Evolutionary conservation across 768 basidiomycete species (phyloP).

Genomic region (Lactarius vividus): DNA sequence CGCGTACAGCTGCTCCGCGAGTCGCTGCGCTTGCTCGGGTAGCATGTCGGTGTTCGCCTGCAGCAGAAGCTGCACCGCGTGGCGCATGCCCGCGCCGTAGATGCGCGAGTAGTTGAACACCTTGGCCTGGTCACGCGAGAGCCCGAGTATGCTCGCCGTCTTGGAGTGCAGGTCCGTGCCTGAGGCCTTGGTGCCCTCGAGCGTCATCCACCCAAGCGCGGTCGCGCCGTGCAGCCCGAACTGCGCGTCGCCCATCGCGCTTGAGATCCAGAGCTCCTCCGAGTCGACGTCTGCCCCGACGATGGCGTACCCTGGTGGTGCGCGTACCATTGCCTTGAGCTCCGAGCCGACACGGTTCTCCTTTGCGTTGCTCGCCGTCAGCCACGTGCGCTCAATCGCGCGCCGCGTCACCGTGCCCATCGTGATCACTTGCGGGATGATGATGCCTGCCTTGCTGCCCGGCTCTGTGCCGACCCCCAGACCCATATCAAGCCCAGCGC

Average conservation of each 20-base stretch:
- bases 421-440: slow-evolving; percentile 92
- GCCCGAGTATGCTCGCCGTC: slow-evolving; percentile 89
- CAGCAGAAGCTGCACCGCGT: slow-evolving; percentile 82
- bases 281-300: slow-evolving; percentile 99
- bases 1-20: slow-evolving; percentile 83
- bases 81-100: slow-evolving; percentile 96
- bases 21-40: slow-evolving; percentile 70
- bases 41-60: slow-evolving; percentile 82
- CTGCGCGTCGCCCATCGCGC: slow-evolving; percentile 97
- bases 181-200: slow-evolving; percentile 92
- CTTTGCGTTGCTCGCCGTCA: slow-evolving; percentile 98
- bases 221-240: slow-evolving; percentile 96
- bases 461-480: slow-evolving; percentile 35
- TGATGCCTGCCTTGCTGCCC: slow-evolving; percentile 75
- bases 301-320: slow-evolving; percentile 88
- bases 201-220: slow-evolving; percentile 98
- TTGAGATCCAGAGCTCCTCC: slow-evolving; percentile 98
- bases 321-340: slow-evolving; percentile 95
- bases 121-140: slow-evolving; percentile 92
- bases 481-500: slow-evolving; percentile 50
- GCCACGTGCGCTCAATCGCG: slow-evolving; percentile 97
- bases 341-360: slow-evolving; percentile 97
- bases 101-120: slow-evolving; percentile 99
- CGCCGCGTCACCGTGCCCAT: slow-evolving; percentile 99
- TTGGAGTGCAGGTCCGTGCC: slow-evolving; percentile 97